Evolutionary conservation across 371 early-diverging fungal species (phyloP).

Genomic region (Rhizopus microsporus): DNA sequence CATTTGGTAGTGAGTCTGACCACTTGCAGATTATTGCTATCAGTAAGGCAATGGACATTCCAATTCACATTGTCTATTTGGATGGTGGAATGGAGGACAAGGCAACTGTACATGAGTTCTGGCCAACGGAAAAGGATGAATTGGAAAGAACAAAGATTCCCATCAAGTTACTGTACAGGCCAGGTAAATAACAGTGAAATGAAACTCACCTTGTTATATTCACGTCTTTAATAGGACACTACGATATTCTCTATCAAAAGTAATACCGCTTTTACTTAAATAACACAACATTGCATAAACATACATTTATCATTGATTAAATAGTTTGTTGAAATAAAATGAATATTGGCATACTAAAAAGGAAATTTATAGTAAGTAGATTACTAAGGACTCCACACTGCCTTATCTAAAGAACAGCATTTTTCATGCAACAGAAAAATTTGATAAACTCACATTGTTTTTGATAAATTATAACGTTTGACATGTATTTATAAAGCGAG

Average conservation of each 20-base stretch:
- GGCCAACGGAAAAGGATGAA: slow-evolving; percentile 40
- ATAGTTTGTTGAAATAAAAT: no score
- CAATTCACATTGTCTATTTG: slow-evolving; percentile 66
- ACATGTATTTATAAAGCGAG: no score
- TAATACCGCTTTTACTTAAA: not conserved
- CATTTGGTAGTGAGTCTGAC: slow-evolving; percentile 74
- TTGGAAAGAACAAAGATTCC: slow-evolving; percentile 27
- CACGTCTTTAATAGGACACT: not conserved
- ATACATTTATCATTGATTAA: no score
- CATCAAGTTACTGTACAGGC: slow-evolving; percentile 45
- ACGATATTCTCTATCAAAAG: slow-evolving; percentile 2
- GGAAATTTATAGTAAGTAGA: no score
- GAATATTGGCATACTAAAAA: no score
- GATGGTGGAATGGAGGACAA: slow-evolving; percentile 54
- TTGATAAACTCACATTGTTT: no score
- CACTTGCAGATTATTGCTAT: slow-evolving; percentile 71
- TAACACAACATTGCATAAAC: no score
- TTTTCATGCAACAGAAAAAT: no score
- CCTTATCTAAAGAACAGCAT: no score
- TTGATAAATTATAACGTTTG: no score
- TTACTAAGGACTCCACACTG: no score
- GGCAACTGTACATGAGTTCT: slow-evolving; percentile 56
- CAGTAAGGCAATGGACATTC: slow-evolving; percentile 57
- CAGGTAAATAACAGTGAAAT: slow-evolving; percentile 31
- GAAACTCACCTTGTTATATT: not conserved